These are phyloP conservation scores for Agastache rugosa DNA, from an alignment of 257 asterid genomes.

Conservation along the genomic window DNA sequence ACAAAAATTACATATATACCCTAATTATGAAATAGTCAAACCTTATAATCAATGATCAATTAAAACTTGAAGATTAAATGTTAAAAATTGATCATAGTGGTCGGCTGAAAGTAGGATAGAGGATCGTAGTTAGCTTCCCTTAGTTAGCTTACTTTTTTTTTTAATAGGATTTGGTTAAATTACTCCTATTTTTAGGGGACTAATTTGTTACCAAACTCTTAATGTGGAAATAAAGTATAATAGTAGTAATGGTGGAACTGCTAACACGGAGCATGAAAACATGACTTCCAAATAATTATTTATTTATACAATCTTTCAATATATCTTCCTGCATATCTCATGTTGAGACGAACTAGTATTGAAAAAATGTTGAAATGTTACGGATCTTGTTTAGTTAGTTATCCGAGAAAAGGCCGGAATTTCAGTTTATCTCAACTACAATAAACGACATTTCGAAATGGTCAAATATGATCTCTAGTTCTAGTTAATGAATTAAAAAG, in stretches of 20 bases:
- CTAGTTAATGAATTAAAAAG: constrained; percentile 6
- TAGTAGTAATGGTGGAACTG: constrained; percentile 19
- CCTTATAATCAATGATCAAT: too few relatives aligned
- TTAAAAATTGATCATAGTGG: too few relatives aligned
- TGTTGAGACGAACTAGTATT: neutral
- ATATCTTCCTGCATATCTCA: neutral
- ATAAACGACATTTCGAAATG: neutral
- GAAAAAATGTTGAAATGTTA: neutral
- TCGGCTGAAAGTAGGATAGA: too few relatives aligned
- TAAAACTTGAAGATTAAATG: too few relatives aligned
- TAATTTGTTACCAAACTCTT: neutral
- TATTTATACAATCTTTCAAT: neutral
- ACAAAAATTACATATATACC: too few relatives aligned
- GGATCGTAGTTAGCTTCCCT: too few relatives aligned
- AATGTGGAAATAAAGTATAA: neutral
- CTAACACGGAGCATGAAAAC: constrained; percentile 27
- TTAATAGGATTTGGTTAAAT: too few relatives aligned
- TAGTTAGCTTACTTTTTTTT: too few relatives aligned
- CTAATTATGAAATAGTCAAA: too few relatives aligned
- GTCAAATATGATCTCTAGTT: neutral
- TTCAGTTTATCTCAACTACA: neutral
- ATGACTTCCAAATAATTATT: neutral
- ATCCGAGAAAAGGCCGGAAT: neutral
- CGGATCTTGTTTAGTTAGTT: too few relatives aligned
- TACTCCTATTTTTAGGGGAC: too few relatives aligned